Conservation (phyloP, 208 protist species). For the Wallacemonas sp. region DNA sequence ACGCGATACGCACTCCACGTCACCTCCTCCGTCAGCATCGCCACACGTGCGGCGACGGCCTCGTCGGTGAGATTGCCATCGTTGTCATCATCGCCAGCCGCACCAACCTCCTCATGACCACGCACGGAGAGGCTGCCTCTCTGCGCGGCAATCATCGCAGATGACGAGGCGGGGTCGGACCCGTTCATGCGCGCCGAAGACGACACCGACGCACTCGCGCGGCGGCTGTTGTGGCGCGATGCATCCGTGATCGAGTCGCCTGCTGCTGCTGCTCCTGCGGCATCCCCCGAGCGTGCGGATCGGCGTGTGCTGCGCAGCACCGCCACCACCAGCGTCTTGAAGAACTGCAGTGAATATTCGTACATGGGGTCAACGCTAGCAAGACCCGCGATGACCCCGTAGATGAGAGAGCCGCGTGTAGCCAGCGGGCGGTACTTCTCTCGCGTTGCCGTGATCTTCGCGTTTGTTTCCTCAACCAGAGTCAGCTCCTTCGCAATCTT, state of each 20-base stretch:
- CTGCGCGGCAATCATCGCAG: background rate
- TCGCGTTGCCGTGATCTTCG: conserved; percentile 89
- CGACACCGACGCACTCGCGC: too few relatives aligned
- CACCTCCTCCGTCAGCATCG: conserved; percentile 72
- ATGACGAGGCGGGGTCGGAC: too few relatives aligned
- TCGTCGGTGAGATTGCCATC: conserved; percentile 21
- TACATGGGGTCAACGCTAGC: conserved; percentile 93
- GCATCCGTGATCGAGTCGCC: background rate
- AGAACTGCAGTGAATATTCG: conserved; percentile 92
- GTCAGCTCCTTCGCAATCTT: conserved; percentile 88
- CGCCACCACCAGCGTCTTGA: conserved; percentile 88
- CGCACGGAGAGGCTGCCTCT: background rate
- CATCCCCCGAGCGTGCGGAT: background rate
- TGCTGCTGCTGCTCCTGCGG: background rate
- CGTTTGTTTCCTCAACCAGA: conserved; percentile 92
- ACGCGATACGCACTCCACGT: conserved; percentile 89
- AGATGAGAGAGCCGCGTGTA: conserved; percentile 93
- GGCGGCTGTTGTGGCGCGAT: background rate
- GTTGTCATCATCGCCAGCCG: conserved; percentile 19
- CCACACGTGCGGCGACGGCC: conserved; percentile 64
- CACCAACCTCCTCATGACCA: background rate
- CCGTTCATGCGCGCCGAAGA: too few relatives aligned
- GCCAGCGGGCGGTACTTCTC: conserved; percentile 92
- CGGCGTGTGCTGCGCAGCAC: conserved; percentile 76
- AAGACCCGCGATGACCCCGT: conserved; percentile 93